Evolutionary conservation across 2,329 filamentous ascomycete genomes (phyloP).

Genomic region (Zelopaecilomyces penicillatus): DNA sequence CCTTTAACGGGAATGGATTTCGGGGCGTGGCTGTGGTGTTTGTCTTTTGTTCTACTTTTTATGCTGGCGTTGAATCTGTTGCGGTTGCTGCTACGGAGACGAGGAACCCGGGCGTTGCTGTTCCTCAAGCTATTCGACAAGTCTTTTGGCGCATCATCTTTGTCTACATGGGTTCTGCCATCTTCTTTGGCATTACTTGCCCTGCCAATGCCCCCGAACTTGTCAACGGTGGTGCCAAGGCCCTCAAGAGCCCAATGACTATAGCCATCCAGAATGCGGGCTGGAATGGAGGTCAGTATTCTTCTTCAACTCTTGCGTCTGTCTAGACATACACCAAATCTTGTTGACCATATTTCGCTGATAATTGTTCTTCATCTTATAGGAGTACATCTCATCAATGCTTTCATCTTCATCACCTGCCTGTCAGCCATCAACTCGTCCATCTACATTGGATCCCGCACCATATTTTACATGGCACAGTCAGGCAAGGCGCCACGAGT

Average conservation of each 20-base stretch:
- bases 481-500: conserved; percentile 62
- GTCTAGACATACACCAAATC: not conserved
- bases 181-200: conserved; percentile 69
- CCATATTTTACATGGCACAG: conserved; percentile 67
- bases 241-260: conserved; percentile 64
- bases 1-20: conserved; percentile 60
- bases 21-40: conserved; percentile 57
- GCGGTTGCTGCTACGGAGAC: conserved; percentile 57
- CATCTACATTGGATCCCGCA: conserved; percentile 70
- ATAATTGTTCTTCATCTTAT: not conserved
- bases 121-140: conserved; percentile 51
- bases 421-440: conserved; percentile 65
- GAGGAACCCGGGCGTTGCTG: conserved; percentile 46
- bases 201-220: conserved; percentile 59
- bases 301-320: not conserved
- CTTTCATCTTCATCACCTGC: conserved; percentile 66
- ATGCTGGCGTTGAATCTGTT: conserved; percentile 57
- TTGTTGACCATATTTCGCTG: conserved; percentile 1
- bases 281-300: conserved; percentile 50
- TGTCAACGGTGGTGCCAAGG: conserved; percentile 51
- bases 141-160: conserved; percentile 55
- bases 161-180: conserved; percentile 59
- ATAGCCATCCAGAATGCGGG: conserved; percentile 67
- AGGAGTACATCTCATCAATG: conserved; percentile 66
- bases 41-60: conserved; percentile 62